phyloP scores from a whole-genome alignment of 2,329 filamentous ascomycete genomes.

The Arachnomyces sp. region DNA sequence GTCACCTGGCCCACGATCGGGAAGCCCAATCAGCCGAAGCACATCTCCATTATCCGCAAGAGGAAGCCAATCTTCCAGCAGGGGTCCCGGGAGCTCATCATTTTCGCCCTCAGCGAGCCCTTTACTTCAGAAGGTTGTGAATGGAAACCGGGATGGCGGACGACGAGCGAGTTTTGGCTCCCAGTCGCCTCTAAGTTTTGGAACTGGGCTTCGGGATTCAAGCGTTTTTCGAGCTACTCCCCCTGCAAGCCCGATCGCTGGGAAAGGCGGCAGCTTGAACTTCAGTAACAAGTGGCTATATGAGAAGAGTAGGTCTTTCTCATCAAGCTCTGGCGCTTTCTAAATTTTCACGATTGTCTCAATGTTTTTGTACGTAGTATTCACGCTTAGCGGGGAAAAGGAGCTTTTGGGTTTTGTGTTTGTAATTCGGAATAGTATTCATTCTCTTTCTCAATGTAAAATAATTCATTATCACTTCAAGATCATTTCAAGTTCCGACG shows the following conservation, averaged over 20 bases:
- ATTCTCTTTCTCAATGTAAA: too few relatives aligned
- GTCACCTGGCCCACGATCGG: constrained; percentile 52
- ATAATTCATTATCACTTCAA: too few relatives aligned
- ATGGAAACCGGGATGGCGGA: constrained; percentile 26
- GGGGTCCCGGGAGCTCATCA: constrained; percentile 38
- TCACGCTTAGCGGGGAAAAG: too few relatives aligned
- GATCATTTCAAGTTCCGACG: too few relatives aligned
- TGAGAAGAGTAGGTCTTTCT: constrained; percentile 58
- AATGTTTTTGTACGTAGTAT: constrained; percentile 2
- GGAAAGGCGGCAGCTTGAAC: constrained; percentile 64
- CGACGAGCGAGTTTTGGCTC: constrained; percentile 59
- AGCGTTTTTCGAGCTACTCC: constrained; percentile 51
- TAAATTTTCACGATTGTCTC: constrained; percentile 14
- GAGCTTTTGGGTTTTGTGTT: too few relatives aligned
- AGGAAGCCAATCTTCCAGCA: constrained; percentile 26
- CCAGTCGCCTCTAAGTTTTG: constrained; percentile 45
- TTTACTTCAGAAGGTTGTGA: constrained; percentile 60
- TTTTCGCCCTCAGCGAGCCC: constrained; percentile 49
- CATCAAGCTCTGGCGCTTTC: constrained; percentile 29
- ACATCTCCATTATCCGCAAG: constrained; percentile 32
- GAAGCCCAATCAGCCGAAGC: constrained; percentile 31
- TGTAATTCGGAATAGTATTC: too few relatives aligned
- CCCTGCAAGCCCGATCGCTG: constrained; percentile 58
- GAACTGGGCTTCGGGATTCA: constrained; percentile 35
- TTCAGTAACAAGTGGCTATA: constrained; percentile 94